A percentile compares a stretch with the other conserved stretches of the same genome.
Evolutionary conservation across 148 eudicot species (phyloP).

Genomic region (Nepenthes gracilis): DNA sequence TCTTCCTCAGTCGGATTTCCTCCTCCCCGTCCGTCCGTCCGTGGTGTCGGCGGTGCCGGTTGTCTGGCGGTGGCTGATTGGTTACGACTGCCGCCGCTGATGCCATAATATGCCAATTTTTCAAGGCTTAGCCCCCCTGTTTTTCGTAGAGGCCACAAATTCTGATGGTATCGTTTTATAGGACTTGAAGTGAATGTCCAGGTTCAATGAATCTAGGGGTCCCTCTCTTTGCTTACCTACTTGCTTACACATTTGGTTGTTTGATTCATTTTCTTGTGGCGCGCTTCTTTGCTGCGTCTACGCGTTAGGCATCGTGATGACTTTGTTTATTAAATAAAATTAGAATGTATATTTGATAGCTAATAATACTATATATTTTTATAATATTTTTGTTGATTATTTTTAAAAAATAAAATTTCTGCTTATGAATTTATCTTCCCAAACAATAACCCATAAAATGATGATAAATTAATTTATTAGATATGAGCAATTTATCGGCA

Average conservation of each 20-base stretch:
- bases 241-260: conserved; percentile 13
- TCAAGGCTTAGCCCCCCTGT: neutral
- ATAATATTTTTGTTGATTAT: no score
- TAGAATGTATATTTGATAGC: no score
- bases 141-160: neutral
- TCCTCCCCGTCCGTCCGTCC: neutral
- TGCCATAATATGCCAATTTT: conserved; percentile 3
- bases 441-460: no score
- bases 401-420: no score
- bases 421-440: no score
- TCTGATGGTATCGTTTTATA: neutral
- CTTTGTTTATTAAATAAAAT: no score
- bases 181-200: conserved; percentile 17
- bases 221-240: neutral
- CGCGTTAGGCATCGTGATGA: neutral
- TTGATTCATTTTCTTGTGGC: neutral
- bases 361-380: no score
- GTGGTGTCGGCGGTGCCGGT: neutral
- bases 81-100: conserved; percentile 6
- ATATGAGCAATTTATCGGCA: no score
- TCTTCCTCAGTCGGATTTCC: conserved; percentile 19
- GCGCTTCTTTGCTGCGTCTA: neutral
- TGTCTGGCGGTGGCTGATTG: neutral
- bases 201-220: conserved; percentile 30
- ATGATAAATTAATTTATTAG: no score